Evolutionary conservation across 257 asterid species (phyloP), one percentile per base, ranked within the genome.

Genomic region (Buddleja alternifolia): DNA sequence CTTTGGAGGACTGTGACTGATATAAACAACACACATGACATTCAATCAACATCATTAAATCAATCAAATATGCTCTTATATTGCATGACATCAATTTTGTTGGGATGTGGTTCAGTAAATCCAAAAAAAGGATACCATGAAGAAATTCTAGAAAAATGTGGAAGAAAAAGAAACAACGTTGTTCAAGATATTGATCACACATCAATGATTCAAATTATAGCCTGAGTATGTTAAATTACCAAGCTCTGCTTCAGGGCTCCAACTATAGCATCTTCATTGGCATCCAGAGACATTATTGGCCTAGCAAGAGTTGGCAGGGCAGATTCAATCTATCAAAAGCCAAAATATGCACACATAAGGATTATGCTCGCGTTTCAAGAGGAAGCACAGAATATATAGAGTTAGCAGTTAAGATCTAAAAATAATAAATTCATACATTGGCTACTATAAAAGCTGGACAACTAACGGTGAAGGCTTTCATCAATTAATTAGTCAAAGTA

Each of bases 271-370:
- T 94, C 99, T 87, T 91, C 99, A 72, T 78, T 84, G 72, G 95
- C 89, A 67, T 89, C 97, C 80, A 94, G 80, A 50, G 99, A 94
- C 97, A 94, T 83, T 54, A 94, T 94, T 41, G 99, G 97, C 81
- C 87, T 86, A 60, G 95, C 92, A 66, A 94, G 90, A 74, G 89
- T 86, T 42, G 99, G 99, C 73, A 94, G 75, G 39, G 96, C 97
- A 72, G 97, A 83, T 84, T 94, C 99, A 62, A 94, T 94, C 99
- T 94, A 71, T 60, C 66, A 84, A 77, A 81, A 75, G 66, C 76
- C 68, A 73, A 80, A 75, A 73, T 46, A 50, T 25, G 42, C 47
- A 70, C 41, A 70, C 66, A 72, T 72, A 23, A 78, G 73, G 40
- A 57, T 32, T 51, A 64, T 62, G 75, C 44, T 69, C 45, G 12